These are phyloP conservation scores for Lathyrus tuberosus DNA, from an alignment of 306 rosid genomes.

Conservation along the genomic window DNA sequence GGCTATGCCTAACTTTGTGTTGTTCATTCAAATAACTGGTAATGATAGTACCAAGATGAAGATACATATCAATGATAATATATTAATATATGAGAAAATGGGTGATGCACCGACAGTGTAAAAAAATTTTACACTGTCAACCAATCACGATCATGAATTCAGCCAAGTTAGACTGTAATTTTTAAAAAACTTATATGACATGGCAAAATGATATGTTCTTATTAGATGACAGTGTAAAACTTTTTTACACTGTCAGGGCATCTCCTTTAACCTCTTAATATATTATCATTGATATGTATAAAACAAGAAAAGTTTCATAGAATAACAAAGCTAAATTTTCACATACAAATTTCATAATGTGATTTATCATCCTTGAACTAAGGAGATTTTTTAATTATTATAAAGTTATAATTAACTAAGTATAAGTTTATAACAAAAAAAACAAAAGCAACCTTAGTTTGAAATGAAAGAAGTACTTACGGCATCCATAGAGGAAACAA, in stretches of 20 bases:
- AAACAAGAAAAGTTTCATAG: not conserved
- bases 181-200: too few species aligned
- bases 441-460: slow-evolving; percentile 5
- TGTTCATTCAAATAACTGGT: slow-evolving; percentile 24
- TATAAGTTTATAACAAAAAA: not conserved
- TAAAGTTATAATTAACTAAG: slow-evolving; percentile 18
- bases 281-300: too few species aligned
- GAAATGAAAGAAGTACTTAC: slow-evolving; percentile 57
- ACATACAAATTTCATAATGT: slow-evolving; percentile 24
- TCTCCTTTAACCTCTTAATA: too few species aligned
- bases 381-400: slow-evolving; percentile 22
- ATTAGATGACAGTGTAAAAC: too few species aligned
- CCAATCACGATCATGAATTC: too few species aligned
- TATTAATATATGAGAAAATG: too few species aligned
- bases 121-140: too few species aligned
- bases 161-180: too few species aligned
- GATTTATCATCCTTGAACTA: slow-evolving; percentile 14
- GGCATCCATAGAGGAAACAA: slow-evolving; percentile 98
- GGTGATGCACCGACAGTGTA: too few species aligned
- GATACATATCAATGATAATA: slow-evolving; percentile 4
- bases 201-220: too few species aligned
- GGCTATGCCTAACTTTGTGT: slow-evolving; percentile 11
- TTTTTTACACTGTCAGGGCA: too few species aligned
- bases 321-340: slow-evolving; percentile 23
- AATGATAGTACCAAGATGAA: slow-evolving; percentile 3